Base-by-base conservation (phyloP, 352 stramenopile species). In the Phytophthora tentaculata region DNA sequence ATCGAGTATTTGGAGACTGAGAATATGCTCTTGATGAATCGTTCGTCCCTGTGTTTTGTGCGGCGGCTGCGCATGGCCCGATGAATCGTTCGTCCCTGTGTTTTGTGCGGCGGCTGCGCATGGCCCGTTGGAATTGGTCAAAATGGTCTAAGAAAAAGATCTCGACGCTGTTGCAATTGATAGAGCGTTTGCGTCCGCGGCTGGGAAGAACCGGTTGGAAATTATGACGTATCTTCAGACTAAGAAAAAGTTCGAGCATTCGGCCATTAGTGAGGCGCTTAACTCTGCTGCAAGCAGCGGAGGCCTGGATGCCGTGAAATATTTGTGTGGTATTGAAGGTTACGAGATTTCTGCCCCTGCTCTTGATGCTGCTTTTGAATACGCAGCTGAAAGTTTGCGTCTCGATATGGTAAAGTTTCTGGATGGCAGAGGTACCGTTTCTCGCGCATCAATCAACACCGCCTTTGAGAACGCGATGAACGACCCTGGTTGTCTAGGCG, bases 161-260 rank as follows among this genome's bases (percentile, higher is more conserved):
- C 10, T 39, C 32, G 55, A 32, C n/a, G 12, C 23, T 19, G 7
- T 17, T 5, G 41, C 17, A 5, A 9, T 61, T 16, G 24, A 43
- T 4, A 16, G 14, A 4, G 24, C 55, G 14, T 61, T 61, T 32
- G 41, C 55, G 29, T 53, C 23, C 5, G 55, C 55, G 19, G 53
- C 37, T n/a, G 10, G 41, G 9, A 26, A 26, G 8, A 51, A 14
- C 16, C 55, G 43, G 9, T 19, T 61, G 9, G 55, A 53, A n/a
- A 41, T 60, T 19, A 37, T 50, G 53, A 50, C 17, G 9, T 50
- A 44, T 50, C 37, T 60, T 7, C 37, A 60, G 24, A 41, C 53
- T 19, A 44, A 47, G 6, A n/a, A 20, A 14, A 45, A 45, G 7
- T 45, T 45, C 20, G 39, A 45, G 19, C 17, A 16, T 20, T 3